Evolutionary conservation across 1,139 yeast species (phyloP).

Genomic region (Pichia sp.): DNA sequence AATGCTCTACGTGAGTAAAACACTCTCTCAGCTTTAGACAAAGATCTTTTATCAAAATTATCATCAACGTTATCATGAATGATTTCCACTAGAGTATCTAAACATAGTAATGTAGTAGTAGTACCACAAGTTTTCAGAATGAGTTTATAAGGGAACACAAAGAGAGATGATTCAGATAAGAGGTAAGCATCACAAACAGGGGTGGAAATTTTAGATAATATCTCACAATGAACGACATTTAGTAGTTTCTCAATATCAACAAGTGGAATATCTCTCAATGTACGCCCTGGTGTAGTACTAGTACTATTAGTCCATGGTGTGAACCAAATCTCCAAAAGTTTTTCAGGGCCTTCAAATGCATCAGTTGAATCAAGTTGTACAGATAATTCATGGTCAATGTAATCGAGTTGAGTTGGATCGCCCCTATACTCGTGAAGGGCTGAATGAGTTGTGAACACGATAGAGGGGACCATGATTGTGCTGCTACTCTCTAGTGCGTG

Average conservation of each 20-base stretch:
- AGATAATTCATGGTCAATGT: conserved; percentile 72
- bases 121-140: conserved; percentile 95
- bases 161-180: conserved; percentile 82
- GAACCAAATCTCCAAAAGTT: conserved; percentile 86
- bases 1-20: conserved; percentile 89
- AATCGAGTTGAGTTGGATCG: conserved; percentile 28
- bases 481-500: too few relatives aligned
- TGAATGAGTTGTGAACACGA: conserved; percentile 10
- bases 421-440: conserved; percentile 8
- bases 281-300: too few relatives aligned
- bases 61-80: conserved; percentile 29
- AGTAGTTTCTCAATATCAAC: conserved; percentile 65
- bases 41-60: neutral
- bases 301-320: neutral
- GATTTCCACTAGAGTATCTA: conserved; percentile 54
- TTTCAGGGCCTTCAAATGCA: conserved; percentile 98
- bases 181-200: conserved; percentile 72
- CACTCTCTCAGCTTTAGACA: conserved; percentile 47
- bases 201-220: conserved; percentile 71
- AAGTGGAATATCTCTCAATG: conserved; percentile 39
- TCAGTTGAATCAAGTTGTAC: conserved; percentile 75
- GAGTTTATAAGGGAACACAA: conserved; percentile 80
- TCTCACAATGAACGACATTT: conserved; percentile 81
- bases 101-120: conserved; percentile 79
- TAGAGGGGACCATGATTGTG: conserved; percentile 13